phyloP scores from a whole-genome alignment of 83 land plant species.

The Thuja plicata region DNA sequence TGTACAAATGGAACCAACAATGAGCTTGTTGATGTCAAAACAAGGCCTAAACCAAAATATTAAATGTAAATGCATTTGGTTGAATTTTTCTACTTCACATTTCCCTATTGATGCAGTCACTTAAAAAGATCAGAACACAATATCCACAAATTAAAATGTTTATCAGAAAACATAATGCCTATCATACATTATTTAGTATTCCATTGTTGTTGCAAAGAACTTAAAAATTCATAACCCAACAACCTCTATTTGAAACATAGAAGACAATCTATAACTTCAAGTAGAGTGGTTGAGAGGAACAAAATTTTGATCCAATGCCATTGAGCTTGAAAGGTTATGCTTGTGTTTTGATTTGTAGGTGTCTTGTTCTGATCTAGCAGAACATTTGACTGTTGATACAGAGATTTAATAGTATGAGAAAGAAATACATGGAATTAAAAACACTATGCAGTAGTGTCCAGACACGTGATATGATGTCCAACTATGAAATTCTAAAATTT shows the following conservation, averaged over 20 bases:
- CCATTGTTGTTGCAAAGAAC: conserved; percentile 20
- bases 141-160: not conserved
- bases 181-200: conserved; percentile 20
- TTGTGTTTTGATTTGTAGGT: not conserved
- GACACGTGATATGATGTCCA: too few relatives aligned
- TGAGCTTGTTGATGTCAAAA: not conserved
- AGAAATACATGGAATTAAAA: too few relatives aligned
- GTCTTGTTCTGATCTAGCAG: not conserved
- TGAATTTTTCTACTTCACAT: conserved; percentile 32
- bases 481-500: too few relatives aligned
- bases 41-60: conserved; percentile 48
- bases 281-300: not conserved
- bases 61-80: conserved; percentile 52
- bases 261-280: too few relatives aligned
- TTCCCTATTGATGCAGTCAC: conserved; percentile 26
- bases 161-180: too few relatives aligned
- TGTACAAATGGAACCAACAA: too few relatives aligned
- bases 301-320: not conserved
- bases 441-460: too few relatives aligned
- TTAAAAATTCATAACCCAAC: not conserved
- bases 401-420: not conserved
- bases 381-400: not conserved
- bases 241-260: not conserved
- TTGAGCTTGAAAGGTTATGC: not conserved
- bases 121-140: not conserved